Conservation (phyloP, 2,329 filamentous ascomycete species). For the Penicillium aurantiogriseum region DNA sequence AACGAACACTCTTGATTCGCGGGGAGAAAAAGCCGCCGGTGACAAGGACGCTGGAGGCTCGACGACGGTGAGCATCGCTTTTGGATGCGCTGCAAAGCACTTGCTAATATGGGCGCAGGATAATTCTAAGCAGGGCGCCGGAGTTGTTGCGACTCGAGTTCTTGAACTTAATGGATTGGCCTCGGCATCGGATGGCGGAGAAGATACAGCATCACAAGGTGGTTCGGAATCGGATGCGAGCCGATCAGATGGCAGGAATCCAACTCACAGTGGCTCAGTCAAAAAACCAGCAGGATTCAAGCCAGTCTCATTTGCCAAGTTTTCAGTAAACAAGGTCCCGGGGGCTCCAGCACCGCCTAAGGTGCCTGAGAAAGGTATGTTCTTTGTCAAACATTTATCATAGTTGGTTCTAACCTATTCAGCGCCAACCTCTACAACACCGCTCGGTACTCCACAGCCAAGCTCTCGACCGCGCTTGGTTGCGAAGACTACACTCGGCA, state of each 20-base stretch:
- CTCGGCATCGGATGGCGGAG: slow-evolving; percentile 38
- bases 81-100: slow-evolving; percentile 7
- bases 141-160: slow-evolving; percentile 36
- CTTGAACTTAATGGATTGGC: slow-evolving; percentile 42
- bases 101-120: slow-evolving; percentile 29
- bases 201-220: slow-evolving; percentile 44
- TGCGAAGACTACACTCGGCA: slow-evolving; percentile 58
- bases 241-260: slow-evolving; percentile 50
- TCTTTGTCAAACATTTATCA: not conserved
- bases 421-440: slow-evolving; percentile 40
- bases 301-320: slow-evolving; percentile 65
- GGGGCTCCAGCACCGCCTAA: slow-evolving; percentile 53
- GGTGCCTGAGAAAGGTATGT: slow-evolving; percentile 55
- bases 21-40: slow-evolving; percentile 21
- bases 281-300: slow-evolving; percentile 65
- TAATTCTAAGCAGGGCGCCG: slow-evolving; percentile 30
- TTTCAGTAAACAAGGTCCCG: slow-evolving; percentile 62
- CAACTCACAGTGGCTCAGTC: slow-evolving; percentile 49
- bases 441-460: slow-evolving; percentile 42
- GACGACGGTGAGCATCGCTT: slow-evolving; percentile 32
- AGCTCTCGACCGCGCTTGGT: slow-evolving; percentile 60
- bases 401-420: slow-evolving; percentile 1
- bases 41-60: slow-evolving; percentile 27
- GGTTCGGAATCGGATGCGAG: slow-evolving; percentile 65
- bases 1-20: slow-evolving; percentile 17